Conservation (phyloP, 495 filamentous ascomycete species). For the Letharia lupina region DNA sequence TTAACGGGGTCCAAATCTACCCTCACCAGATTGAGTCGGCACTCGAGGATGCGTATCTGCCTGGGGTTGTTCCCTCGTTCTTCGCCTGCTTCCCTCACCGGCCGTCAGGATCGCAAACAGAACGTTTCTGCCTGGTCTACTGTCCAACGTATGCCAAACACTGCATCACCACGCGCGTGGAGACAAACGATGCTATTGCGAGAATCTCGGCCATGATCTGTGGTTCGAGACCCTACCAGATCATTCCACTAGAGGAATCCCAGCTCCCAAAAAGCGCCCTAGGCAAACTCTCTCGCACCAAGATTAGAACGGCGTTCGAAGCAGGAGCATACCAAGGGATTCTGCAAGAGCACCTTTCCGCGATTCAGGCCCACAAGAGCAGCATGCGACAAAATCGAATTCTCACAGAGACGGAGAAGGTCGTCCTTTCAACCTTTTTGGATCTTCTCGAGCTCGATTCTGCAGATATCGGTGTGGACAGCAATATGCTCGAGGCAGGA, state of each 20-base stretch:
- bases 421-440: no score
- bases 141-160: no score
- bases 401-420: no score
- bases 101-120: slow-evolving; percentile 29
- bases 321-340: no score
- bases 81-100: slow-evolving; percentile 10
- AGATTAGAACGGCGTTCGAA: slow-evolving; percentile 33
- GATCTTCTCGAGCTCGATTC: no score
- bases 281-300: slow-evolving; percentile 42
- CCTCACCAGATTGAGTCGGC: slow-evolving; percentile 35
- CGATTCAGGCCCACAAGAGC: no score
- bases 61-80: slow-evolving; percentile 26
- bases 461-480: no score
- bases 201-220: not conserved
- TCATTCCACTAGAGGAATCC: slow-evolving; percentile 23
- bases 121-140: slow-evolving; percentile 34
- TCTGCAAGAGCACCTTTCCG: no score
- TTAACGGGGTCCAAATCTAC: slow-evolving; percentile 45
- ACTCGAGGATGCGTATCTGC: slow-evolving; percentile 24
- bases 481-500: no score
- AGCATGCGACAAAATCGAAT: no score
- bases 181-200: not conserved
- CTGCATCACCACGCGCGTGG: no score
- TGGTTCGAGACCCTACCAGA: slow-evolving; percentile 12
- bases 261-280: slow-evolving; percentile 31